Evolutionary conservation across 73 alveolate species (phyloP).

Genomic region (Paramecium sexaurelia): DNA sequence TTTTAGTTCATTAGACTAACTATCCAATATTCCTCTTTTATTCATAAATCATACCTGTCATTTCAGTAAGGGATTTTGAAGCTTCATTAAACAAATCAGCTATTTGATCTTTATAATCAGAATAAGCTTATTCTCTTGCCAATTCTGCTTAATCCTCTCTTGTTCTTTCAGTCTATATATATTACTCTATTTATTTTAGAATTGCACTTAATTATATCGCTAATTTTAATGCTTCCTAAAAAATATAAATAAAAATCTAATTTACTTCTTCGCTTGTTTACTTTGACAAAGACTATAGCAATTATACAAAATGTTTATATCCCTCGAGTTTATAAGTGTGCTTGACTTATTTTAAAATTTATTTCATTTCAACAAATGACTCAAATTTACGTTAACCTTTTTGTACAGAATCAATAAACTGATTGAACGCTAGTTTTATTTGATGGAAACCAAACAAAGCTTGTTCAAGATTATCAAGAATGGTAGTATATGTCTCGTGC

Average conservation of each 20-base stretch:
- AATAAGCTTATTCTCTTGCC: not conserved
- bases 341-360: not conserved
- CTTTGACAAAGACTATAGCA: not conserved
- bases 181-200: conserved; percentile 4
- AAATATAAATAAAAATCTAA: not conserved
- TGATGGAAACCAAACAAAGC: conserved; percentile 42
- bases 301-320: not conserved
- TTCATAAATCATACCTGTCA: not conserved
- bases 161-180: conserved; percentile 10
- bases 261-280: not conserved
- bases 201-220: not conserved
- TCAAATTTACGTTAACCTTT: conserved; percentile 42
- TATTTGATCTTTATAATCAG: not conserved
- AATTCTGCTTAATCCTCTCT: conserved; percentile 38
- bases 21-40: not conserved
- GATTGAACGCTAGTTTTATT: not conserved
- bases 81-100: not conserved
- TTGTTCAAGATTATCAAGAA: conserved; percentile 23
- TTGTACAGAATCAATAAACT: not conserved
- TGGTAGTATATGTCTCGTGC: not conserved
- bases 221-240: conserved; percentile 23
- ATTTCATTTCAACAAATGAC: conserved; percentile 29
- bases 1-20: conserved; percentile 10
- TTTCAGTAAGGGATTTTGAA: not conserved
- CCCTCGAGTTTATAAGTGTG: conserved; percentile 40